Percentiles rank a stretch among this genome's conserved stretches.
Conservation (phyloP, 768 basidiomycete genomes). For the Lentinula sp. region DNA sequence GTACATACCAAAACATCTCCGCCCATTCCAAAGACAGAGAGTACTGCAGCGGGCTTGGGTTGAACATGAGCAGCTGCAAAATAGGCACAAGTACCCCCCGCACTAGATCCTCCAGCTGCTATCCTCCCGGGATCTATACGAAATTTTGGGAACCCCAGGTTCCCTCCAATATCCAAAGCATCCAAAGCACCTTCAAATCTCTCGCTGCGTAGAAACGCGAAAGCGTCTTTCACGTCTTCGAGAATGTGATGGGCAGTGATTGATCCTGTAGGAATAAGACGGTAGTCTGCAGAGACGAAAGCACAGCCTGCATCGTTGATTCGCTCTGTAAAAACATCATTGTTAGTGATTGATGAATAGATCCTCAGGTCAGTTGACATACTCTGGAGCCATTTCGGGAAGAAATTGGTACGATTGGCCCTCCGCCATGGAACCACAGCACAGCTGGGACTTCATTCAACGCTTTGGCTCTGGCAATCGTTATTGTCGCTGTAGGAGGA, state of each 20-base stretch:
- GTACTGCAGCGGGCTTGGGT: slow-evolving; percentile 47
- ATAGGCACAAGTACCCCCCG: slow-evolving; percentile 61
- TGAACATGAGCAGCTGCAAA: slow-evolving; percentile 49
- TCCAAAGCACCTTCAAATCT: slow-evolving; percentile 8
- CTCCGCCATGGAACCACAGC: slow-evolving; percentile 48
- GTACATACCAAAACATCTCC: slow-evolving; percentile 45
- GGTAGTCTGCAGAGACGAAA: slow-evolving; percentile 61
- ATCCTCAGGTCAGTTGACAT: slow-evolving; percentile 4
- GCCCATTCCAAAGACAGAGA: slow-evolving; percentile 59
- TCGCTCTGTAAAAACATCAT: slow-evolving; percentile 29
- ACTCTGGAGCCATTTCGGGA: slow-evolving; percentile 60
- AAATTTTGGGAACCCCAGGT: slow-evolving; percentile 13
- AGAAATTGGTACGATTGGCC: slow-evolving; percentile 53
- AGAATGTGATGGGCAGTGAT: slow-evolving; percentile 51
- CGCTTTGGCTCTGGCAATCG: neutral
- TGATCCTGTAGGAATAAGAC: slow-evolving; percentile 42
- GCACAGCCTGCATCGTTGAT: slow-evolving; percentile 37
- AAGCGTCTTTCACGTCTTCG: slow-evolving; percentile 51
- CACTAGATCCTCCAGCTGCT: slow-evolving; percentile 50
- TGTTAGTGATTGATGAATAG: neutral
- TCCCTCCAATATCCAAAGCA: neutral
- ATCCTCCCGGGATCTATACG: slow-evolving; percentile 37
- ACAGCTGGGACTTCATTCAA: slow-evolving; percentile 10
- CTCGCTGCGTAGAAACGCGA: slow-evolving; percentile 34
- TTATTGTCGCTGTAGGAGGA: neutral